phyloP scores from a whole-genome alignment of 2,329 filamentous ascomycete genomes.

The Pleoardoris graminearum region DNA sequence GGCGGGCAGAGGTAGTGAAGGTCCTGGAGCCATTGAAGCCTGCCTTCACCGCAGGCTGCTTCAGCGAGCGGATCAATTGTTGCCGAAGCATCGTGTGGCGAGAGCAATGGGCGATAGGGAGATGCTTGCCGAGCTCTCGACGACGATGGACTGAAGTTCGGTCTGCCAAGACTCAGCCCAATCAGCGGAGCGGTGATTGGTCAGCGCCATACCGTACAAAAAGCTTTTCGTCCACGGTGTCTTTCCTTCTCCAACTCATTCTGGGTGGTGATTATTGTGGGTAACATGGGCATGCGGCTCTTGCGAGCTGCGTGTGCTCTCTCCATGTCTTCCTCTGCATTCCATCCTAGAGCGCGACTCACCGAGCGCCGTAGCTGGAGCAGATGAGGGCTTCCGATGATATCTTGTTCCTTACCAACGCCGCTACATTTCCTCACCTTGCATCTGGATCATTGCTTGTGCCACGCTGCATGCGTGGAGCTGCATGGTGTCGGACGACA shows the following conservation, averaged over 20 bases:
- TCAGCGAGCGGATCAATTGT: slow-evolving; percentile 65
- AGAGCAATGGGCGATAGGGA: slow-evolving; percentile 34
- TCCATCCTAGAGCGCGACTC: slow-evolving; percentile 62
- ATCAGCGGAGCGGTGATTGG: slow-evolving; percentile 36
- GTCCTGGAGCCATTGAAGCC: slow-evolving; percentile 67
- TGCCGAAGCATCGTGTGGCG: slow-evolving; percentile 62
- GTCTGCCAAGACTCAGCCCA: slow-evolving; percentile 12
- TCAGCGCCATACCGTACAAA: slow-evolving; percentile 29
- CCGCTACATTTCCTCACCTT: slow-evolving; percentile 55
- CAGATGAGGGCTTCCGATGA: slow-evolving; percentile 62
- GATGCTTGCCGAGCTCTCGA: slow-evolving; percentile 29
- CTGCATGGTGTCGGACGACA: too few relatives aligned
- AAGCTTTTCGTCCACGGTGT: slow-evolving; percentile 22
- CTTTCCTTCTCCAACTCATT: slow-evolving; percentile 57
- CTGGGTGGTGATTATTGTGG: slow-evolving; percentile 69
- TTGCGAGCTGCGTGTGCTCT: slow-evolving; percentile 24
- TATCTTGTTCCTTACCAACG: slow-evolving; percentile 69
- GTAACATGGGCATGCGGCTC: slow-evolving; percentile 50
- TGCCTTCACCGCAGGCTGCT: slow-evolving; percentile 58
- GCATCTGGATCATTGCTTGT: neutral
- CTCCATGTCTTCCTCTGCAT: slow-evolving; percentile 63
- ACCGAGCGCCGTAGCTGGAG: slow-evolving; percentile 67
- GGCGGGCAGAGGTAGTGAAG: slow-evolving; percentile 78
- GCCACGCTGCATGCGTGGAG: neutral
- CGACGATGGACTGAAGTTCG: slow-evolving; percentile 27